Evolutionary conservation across 345 rosid genomes (phyloP).

Genomic region (Syzygium oleosum): DNA sequence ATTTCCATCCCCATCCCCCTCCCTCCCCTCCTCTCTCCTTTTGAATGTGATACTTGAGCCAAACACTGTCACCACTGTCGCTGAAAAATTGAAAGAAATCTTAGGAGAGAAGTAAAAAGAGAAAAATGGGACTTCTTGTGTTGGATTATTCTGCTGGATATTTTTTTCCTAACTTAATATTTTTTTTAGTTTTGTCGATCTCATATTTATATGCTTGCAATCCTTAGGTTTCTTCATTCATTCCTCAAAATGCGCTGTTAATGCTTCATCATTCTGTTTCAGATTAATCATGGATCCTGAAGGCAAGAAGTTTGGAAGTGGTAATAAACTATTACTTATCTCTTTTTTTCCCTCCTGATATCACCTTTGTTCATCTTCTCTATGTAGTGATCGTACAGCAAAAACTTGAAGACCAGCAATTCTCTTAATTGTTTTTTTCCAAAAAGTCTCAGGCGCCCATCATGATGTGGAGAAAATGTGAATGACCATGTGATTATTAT

Average conservation of each 20-base stretch:
- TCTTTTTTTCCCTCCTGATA: background rate
- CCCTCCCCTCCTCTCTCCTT: background rate
- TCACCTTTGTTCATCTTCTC: background rate
- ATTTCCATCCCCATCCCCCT: background rate
- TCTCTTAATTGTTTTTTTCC: background rate
- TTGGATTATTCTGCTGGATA: background rate
- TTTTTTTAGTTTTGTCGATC: background rate
- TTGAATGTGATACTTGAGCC: background rate
- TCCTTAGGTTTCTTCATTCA: background rate
- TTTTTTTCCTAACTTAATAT: background rate
- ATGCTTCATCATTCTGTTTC: conserved; percentile 11
- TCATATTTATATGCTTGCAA: background rate
- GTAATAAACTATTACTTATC: conserved; percentile 16
- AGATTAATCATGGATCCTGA: conserved; percentile 53
- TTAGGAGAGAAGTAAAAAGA: background rate
- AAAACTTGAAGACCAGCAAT: background rate
- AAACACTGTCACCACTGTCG: background rate
- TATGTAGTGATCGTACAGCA: background rate
- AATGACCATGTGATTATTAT: background rate
- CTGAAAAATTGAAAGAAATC: background rate
- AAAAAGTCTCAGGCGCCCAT: background rate
- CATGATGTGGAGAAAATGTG: background rate
- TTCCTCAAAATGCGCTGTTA: conserved; percentile 13
- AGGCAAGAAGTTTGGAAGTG: conserved; percentile 61
- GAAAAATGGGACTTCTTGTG: background rate